A percentile compares a stretch with the other conserved stretches of the same genome.
Evolutionary conservation across 768 basidiomycete genomes (phyloP).

Genomic region (Pleurotus giganteus): DNA sequence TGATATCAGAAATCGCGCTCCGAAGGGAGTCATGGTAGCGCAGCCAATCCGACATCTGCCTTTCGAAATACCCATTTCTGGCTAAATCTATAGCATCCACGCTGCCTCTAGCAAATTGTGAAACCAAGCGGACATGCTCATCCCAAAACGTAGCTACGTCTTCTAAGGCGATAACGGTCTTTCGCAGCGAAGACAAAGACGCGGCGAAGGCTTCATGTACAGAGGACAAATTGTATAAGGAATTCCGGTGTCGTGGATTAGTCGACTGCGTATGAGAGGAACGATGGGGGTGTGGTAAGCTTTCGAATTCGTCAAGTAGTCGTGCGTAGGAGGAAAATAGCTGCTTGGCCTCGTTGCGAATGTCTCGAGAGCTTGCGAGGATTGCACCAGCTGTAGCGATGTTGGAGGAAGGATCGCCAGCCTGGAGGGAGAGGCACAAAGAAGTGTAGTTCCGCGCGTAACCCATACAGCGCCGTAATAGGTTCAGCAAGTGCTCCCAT

Average conservation of each 20-base stretch:
- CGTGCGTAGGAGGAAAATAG: neutral
- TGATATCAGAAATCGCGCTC: neutral
- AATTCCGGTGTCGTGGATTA: neutral
- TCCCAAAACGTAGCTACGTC: neutral
- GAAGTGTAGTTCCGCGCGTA: neutral
- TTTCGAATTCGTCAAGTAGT: neutral
- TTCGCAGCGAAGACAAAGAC: neutral
- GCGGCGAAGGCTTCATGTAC: neutral
- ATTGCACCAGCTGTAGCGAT: neutral
- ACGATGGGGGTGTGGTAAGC: neutral
- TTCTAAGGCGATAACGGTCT: neutral
- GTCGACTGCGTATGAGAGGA: neutral
- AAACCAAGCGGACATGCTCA: neutral
- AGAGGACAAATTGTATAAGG: neutral
- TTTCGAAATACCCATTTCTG: neutral
- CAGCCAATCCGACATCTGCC: neutral
- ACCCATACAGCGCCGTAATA: neutral
- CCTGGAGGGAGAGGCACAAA: neutral
- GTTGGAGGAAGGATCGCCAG: neutral
- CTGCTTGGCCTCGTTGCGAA: neutral
- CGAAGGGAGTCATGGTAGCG: neutral
- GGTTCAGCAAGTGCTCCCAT: neutral
- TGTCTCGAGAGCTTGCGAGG: neutral
- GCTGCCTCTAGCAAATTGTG: neutral
- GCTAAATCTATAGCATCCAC: neutral